Base-by-base conservation (phyloP, 2,329 filamentous ascomycete genomes). In the Ophiostoma fasciatum region DNA sequence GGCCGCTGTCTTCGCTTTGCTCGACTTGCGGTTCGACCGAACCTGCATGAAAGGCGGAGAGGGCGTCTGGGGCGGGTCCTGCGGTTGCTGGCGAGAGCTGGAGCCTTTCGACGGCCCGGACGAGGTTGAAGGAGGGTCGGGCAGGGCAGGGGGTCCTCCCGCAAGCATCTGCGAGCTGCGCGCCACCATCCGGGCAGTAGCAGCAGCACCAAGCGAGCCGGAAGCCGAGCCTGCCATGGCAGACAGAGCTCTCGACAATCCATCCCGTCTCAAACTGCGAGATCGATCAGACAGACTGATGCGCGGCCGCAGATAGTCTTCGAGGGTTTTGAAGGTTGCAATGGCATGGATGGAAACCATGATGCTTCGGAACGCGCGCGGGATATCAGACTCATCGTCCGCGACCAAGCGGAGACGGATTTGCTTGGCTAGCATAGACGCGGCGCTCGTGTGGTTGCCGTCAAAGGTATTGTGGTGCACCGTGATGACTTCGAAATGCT, bases 271-370 rank as follows among this genome's bases (percentile, higher is more conserved):
- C 21, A 69, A 64, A 9, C 62, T 64, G 29, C 77, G 68, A 11
- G 81, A 73, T 15, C 82, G 74, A 44, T 94, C 85, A 4, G 81
- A 75, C 12, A 90, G 55, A 48, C 68, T 84, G 40, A 98, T 93
- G 42, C 88, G 74, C 7, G 90, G 90, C 26, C 90, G 78, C 29
- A 98, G 66, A 54, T 96, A 98, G 53, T 98, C 90, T 51, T 96
- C 90, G 18, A 98, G 62, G 1, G 88, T 82, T 55, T 94, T 96
- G 63, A 98, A 96, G 0, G 87, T 96, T 3, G 90, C 88, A 50
- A 98, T 96, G 13, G 90, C 90, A 54, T 98, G 90, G 39, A 98
- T 98, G 0, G 85, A 93, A 1, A 98, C 90, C 80, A 94, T 94
- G 44, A 98, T 92, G 46, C 88, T 94, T 17, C 82, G 74, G 52